These are phyloP conservation scores for Rhizophora mangle DNA, from an alignment of 345 rosid species.

Conservation along the genomic window DNA sequence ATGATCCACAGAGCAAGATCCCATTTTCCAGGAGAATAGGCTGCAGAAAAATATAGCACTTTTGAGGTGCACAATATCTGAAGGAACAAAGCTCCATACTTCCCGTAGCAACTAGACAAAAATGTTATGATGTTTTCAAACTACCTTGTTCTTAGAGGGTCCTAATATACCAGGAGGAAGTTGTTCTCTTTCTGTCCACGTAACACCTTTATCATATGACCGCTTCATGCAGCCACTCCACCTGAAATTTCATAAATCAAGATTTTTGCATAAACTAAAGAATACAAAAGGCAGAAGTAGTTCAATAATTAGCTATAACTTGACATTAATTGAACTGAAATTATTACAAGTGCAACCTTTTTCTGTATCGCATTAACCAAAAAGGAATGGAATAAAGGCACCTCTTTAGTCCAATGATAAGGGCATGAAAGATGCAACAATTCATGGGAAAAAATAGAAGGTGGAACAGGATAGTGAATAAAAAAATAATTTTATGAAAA, in stretches of 20 bases:
- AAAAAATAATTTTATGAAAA: too few relatives aligned
- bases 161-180: constrained; percentile 91
- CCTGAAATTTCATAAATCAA: constrained; percentile 34
- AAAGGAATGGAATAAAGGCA: neutral
- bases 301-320: too few relatives aligned
- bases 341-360: neutral
- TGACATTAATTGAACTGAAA: too few relatives aligned
- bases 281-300: neutral
- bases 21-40: constrained; percentile 77
- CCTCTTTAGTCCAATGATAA: too few relatives aligned
- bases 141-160: constrained; percentile 84
- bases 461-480: too few relatives aligned
- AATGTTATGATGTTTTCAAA: neutral
- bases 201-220: constrained; percentile 70
- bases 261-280: neutral
- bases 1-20: constrained; percentile 77
- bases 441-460: too few relatives aligned
- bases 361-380: neutral
- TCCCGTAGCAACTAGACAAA: constrained; percentile 10
- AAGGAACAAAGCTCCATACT: constrained; percentile 1
- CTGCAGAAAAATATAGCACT: constrained; percentile 32
- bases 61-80: constrained; percentile 2
- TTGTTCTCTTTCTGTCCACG: constrained; percentile 78
- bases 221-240: constrained; percentile 98
- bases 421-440: too few relatives aligned